phyloP scores from a whole-genome alignment of 2,329 filamentous ascomycete genomes.

The Fusarium sterilihyphosum region DNA sequence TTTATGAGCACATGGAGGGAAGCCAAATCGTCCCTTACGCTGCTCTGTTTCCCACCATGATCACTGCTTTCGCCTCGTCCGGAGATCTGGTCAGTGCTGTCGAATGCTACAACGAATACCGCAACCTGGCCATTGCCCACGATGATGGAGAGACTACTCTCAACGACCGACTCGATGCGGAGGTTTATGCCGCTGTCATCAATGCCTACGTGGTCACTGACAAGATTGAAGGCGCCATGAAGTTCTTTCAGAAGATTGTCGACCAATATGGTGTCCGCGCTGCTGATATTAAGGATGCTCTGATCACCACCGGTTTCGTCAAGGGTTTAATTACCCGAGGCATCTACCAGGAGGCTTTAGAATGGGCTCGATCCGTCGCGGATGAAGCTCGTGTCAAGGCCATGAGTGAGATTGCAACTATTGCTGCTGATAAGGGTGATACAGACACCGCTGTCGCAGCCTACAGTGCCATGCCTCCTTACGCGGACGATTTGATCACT shows the following conservation, averaged over 20 bases:
- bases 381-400: slow-evolving; percentile 67
- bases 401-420: slow-evolving; percentile 77
- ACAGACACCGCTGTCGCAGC: slow-evolving; percentile 73
- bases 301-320: slow-evolving; percentile 80
- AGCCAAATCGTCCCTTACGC: slow-evolving; percentile 78
- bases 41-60: slow-evolving; percentile 90
- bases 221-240: slow-evolving; percentile 81
- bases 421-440: slow-evolving; percentile 83
- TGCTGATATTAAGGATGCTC: slow-evolving; percentile 73
- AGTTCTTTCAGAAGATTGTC: slow-evolving; percentile 85
- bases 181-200: slow-evolving; percentile 92
- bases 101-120: slow-evolving; percentile 96
- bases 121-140: slow-evolving; percentile 83
- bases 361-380: slow-evolving; percentile 74
- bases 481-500: slow-evolving; percentile 59
- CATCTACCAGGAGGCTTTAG: slow-evolving; percentile 77
- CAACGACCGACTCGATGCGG: slow-evolving; percentile 77
- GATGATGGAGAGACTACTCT: slow-evolving; percentile 77
- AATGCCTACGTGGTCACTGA: slow-evolving; percentile 87
- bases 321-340: slow-evolving; percentile 78
- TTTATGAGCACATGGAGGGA: slow-evolving; percentile 92
- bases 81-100: slow-evolving; percentile 89
- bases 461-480: slow-evolving; percentile 66
- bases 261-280: slow-evolving; percentile 67
- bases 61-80: slow-evolving; percentile 85